Conservation (phyloP, 306 rosid genomes). For the Begonia loranthoides region DNA sequence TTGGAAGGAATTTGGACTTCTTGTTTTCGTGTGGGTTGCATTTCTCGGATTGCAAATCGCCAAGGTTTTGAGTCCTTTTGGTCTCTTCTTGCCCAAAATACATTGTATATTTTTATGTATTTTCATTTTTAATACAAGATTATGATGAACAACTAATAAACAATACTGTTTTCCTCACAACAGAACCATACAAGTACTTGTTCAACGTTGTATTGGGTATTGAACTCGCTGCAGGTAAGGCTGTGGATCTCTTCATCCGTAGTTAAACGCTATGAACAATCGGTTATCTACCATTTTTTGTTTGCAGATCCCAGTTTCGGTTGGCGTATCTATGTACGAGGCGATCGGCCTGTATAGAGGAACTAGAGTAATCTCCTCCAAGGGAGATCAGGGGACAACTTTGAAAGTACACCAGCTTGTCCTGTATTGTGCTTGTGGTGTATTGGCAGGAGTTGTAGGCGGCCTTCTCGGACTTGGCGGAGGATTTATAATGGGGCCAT, state of each 20-base stretch:
- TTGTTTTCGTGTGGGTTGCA: conserved; percentile 72
- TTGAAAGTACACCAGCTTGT: conserved; percentile 39
- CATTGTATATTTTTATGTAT: too few relatives aligned
- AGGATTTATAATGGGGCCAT: conserved; percentile 90
- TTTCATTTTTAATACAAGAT: too few relatives aligned
- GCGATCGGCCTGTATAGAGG: conserved; percentile 65
- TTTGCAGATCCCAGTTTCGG: conserved; percentile 63
- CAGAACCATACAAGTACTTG: conserved; percentile 49
- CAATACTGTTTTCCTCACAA: conserved; percentile 17
- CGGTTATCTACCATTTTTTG: too few relatives aligned
- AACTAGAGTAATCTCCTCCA: conserved; percentile 45
- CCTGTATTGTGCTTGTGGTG: conserved; percentile 45
- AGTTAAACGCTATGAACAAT: too few relatives aligned
- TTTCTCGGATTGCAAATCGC: conserved; percentile 67
- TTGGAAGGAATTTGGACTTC: conserved; percentile 89
- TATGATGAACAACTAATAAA: not conserved
- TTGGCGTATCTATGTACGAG: conserved; percentile 67
- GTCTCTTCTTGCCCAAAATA: not conserved
- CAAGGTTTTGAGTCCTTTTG: conserved; percentile 36
- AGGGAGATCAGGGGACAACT: conserved; percentile 31
- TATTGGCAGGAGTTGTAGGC: conserved; percentile 83
- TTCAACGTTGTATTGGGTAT: conserved; percentile 54
- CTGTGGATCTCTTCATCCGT: not conserved
- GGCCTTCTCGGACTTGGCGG: conserved; percentile 97
- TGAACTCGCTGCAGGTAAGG: conserved; percentile 66